phyloP scores from a whole-genome alignment of 495 filamentous ascomycete genomes.

The Evansstolkia leycettana region DNA sequence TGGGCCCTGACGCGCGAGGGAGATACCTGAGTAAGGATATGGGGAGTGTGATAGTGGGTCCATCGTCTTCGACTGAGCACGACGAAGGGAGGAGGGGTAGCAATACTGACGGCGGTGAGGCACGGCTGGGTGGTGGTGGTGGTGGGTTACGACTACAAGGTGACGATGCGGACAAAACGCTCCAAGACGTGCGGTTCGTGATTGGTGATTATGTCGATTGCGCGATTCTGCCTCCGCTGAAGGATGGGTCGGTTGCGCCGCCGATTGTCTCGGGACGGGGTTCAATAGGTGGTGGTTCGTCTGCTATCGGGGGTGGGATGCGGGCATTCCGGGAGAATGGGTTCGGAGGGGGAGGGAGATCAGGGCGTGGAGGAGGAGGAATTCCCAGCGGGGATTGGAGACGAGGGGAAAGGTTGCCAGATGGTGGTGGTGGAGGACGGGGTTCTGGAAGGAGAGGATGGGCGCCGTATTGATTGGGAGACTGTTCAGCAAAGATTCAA shows the following conservation, averaged over 20 bases:
- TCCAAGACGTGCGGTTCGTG: conserved; percentile 66
- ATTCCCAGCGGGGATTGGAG: conserved; percentile 31
- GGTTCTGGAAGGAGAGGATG: conserved; percentile 28
- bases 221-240: conserved; percentile 62
- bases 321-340: conserved; percentile 37
- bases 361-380: conserved; percentile 20
- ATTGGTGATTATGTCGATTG: conserved; percentile 81
- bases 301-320: conserved; percentile 25
- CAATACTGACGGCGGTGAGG: conserved; percentile 6
- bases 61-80: conserved; percentile 1
- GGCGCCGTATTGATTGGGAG: conserved; percentile 23
- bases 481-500: too few relatives aligned
- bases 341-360: conserved; percentile 21
- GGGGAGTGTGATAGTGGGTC: conserved; percentile 65
- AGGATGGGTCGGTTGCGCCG: conserved; percentile 62
- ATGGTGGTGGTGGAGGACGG: conserved; percentile 19
- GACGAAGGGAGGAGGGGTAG: not conserved
- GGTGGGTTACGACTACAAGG: conserved; percentile 24
- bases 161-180: conserved; percentile 57
- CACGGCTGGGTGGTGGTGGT: conserved; percentile 6
- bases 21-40: conserved; percentile 65
- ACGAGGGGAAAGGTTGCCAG: conserved; percentile 31
- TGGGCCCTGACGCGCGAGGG: conserved; percentile 33
- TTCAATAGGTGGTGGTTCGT: conserved; percentile 8
- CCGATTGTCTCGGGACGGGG: conserved; percentile 26